Percentiles rank a stretch among this genome's conserved stretches.
Evolutionary conservation across 2,329 filamentous ascomycete genomes (phyloP).

Genomic region (Calonectria fujianensis): DNA sequence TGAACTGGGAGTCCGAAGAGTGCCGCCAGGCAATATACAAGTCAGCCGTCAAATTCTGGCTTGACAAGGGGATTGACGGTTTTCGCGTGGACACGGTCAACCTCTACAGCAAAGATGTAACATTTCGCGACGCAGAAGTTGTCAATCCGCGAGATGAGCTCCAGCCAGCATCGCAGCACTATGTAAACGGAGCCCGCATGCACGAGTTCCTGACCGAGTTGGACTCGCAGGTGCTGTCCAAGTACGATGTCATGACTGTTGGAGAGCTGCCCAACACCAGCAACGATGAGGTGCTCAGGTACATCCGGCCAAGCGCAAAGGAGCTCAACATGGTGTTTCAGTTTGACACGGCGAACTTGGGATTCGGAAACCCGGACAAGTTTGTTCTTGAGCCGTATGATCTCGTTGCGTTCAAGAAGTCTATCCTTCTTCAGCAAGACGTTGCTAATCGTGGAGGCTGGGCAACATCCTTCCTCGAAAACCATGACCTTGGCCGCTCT

Average conservation of each 20-base stretch:
- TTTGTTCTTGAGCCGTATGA: slow-evolving; percentile 47
- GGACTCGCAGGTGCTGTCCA: slow-evolving; percentile 71
- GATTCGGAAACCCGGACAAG: slow-evolving; percentile 65
- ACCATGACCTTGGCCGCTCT: slow-evolving; percentile 77
- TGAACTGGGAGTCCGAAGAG: slow-evolving; percentile 86
- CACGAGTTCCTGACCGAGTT: slow-evolving; percentile 75
- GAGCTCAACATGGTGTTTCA: slow-evolving; percentile 83
- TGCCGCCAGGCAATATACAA: slow-evolving; percentile 83
- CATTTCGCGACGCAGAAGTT: slow-evolving; percentile 73
- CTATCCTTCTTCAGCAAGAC: too few species aligned
- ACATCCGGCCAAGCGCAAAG: slow-evolving; percentile 71
- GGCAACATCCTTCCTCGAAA: slow-evolving; percentile 79
- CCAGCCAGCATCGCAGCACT: slow-evolving; percentile 64
- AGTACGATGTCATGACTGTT: slow-evolving; percentile 80
- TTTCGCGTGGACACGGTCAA: slow-evolving; percentile 86
- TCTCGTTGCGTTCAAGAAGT: slow-evolving; percentile 47
- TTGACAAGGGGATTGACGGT: slow-evolving; percentile 82
- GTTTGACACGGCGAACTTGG: slow-evolving; percentile 75
- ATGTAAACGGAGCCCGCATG: slow-evolving; percentile 80
- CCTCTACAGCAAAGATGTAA: slow-evolving; percentile 79
- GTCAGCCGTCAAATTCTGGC: slow-evolving; percentile 85
- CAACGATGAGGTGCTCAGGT: slow-evolving; percentile 72
- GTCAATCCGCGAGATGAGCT: too few species aligned
- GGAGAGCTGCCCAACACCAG: slow-evolving; percentile 81
- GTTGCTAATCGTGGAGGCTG: slow-evolving; percentile 62